Evolutionary conservation across 1,284 basidiomycete genomes (phyloP).

Genomic region (Sanghuangporus sanghuang): DNA sequence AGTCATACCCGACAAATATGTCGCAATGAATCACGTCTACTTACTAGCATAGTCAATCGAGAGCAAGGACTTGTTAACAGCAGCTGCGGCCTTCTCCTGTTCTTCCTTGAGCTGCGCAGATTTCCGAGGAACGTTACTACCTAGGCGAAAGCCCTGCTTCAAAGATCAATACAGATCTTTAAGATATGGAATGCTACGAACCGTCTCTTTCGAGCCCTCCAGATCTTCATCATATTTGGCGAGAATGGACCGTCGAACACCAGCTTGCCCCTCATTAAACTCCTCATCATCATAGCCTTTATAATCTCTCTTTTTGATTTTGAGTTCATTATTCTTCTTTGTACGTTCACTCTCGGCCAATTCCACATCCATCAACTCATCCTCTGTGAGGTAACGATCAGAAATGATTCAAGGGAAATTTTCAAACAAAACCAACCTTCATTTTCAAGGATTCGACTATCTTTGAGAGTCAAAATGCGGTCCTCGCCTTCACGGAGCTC

Average conservation of each 20-base stretch:
- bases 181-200: constrained; percentile 30
- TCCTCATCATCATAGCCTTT: constrained; percentile 98
- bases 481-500: constrained; percentile 91
- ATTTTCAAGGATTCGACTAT: constrained; percentile 88
- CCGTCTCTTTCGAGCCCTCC: constrained; percentile 61
- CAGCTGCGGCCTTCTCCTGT: constrained; percentile 49
- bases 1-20: not conserved
- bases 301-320: constrained; percentile 87
- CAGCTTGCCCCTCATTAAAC: constrained; percentile 67
- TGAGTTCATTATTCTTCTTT: constrained; percentile 77
- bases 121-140: constrained; percentile 41
- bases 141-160: constrained; percentile 74
- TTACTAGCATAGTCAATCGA: constrained; percentile 89
- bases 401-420: not conserved
- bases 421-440: constrained; percentile 55
- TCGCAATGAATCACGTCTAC: constrained; percentile 25
- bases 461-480: constrained; percentile 93
- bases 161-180: constrained; percentile 1
- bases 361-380: constrained; percentile 93
- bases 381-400: constrained; percentile 53
- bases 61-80: constrained; percentile 76
- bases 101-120: constrained; percentile 37
- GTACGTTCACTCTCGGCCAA: constrained; percentile 82
- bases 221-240: constrained; percentile 94
- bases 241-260: constrained; percentile 79